A percentile compares a stretch with the other conserved stretches of the same genome.
These are phyloP conservation scores for Fusarium floridanum DNA, from an alignment of 2,329 filamentous ascomycete species.

Conservation along the genomic window DNA sequence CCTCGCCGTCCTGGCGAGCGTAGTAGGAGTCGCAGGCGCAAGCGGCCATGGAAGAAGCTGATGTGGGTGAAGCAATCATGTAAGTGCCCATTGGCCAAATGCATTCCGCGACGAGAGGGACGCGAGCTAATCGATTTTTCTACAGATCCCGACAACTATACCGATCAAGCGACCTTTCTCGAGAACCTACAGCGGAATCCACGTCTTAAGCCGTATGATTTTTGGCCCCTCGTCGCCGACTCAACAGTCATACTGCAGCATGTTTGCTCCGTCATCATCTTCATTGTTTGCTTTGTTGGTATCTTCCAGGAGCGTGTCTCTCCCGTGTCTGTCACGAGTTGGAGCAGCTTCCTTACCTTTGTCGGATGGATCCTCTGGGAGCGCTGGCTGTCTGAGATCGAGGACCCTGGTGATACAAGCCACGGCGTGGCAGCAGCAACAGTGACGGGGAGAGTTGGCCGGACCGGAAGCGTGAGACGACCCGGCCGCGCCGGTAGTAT, in stretches of 20 bases:
- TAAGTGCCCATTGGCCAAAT: slow-evolving; percentile 57
- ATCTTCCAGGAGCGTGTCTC: slow-evolving; percentile 91
- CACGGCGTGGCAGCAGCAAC: slow-evolving; percentile 53
- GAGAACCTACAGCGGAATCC: slow-evolving; percentile 96
- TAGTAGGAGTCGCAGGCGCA: slow-evolving; percentile 76
- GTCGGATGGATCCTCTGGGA: slow-evolving; percentile 94
- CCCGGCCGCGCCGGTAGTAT: slow-evolving; percentile 54
- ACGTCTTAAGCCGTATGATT: slow-evolving; percentile 93
- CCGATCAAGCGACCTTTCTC: slow-evolving; percentile 95
- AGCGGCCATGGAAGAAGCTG: slow-evolving; percentile 90
- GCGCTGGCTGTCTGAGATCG: slow-evolving; percentile 83
- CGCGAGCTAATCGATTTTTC: background rate
- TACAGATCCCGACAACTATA: slow-evolving; percentile 96
- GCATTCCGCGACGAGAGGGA: background rate
- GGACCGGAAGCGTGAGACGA: slow-evolving; percentile 52
- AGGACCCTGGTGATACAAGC: slow-evolving; percentile 61
- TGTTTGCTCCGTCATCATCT: slow-evolving; percentile 93
- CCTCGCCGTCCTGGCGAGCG: slow-evolving; percentile 67
- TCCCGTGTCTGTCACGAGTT: slow-evolving; percentile 88
- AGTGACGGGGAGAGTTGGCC: slow-evolving; percentile 51
- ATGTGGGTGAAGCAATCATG: slow-evolving; percentile 98
- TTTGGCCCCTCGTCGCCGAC: slow-evolving; percentile 96
- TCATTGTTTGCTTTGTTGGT: slow-evolving; percentile 91
- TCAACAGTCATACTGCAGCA: slow-evolving; percentile 98
- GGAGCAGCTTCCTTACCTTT: slow-evolving; percentile 85